Evolutionary conservation across 2,329 filamentous ascomycete genomes (phyloP).

Genomic region (Ustulina deusta): DNA sequence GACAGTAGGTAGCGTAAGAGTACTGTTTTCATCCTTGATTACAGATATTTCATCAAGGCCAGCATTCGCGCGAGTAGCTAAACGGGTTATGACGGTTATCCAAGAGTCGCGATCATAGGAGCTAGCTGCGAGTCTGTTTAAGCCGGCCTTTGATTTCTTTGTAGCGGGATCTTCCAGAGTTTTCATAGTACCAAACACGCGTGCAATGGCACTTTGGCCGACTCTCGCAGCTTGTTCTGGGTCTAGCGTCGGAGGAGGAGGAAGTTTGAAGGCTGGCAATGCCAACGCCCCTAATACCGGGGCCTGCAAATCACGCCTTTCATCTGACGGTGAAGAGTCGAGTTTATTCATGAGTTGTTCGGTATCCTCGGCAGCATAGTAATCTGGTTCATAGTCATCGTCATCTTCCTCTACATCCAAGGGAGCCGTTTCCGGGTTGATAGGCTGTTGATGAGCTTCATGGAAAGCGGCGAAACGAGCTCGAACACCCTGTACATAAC

Average conservation of each 20-base stretch:
- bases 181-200: constrained; percentile 83
- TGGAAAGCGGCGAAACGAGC: constrained; percentile 60
- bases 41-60: constrained; percentile 71
- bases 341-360: constrained; percentile 84
- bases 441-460: constrained; percentile 58
- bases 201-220: constrained; percentile 78
- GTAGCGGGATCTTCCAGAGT: constrained; percentile 74
- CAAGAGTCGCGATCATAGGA: constrained; percentile 89
- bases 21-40: constrained; percentile 70
- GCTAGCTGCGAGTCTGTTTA: constrained; percentile 86
- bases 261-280: constrained; percentile 83
- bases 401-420: constrained; percentile 81
- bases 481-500: constrained; percentile 60
- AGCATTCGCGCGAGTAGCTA: constrained; percentile 82
- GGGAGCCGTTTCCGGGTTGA: constrained; percentile 70
- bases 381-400: constrained; percentile 93
- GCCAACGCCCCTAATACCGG: constrained; percentile 66
- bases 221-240: constrained; percentile 78
- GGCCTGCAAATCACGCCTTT: constrained; percentile 58
- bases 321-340: constrained; percentile 73
- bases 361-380: constrained; percentile 79
- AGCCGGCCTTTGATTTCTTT: constrained; percentile 76
- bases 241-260: constrained; percentile 79
- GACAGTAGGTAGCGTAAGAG: constrained; percentile 46
- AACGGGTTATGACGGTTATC: constrained; percentile 86